These are phyloP conservation scores for Gossypium lobatum DNA, from an alignment of 441 rosid species.

Conservation along the genomic window DNA sequence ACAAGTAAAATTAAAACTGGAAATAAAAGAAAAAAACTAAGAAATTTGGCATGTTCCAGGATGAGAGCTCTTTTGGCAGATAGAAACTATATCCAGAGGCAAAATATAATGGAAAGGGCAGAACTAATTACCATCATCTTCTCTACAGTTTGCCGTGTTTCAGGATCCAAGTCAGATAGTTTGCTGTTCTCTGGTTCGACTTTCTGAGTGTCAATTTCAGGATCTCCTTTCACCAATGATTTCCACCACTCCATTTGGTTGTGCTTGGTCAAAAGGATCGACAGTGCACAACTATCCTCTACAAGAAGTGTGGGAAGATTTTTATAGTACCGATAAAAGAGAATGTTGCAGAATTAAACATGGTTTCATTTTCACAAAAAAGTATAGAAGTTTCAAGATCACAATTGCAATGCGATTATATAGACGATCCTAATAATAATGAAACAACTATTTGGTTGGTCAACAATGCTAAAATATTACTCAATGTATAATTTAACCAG, in stretches of 20 bases:
- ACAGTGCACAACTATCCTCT: slow-evolving; percentile 83
- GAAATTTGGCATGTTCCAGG: neutral
- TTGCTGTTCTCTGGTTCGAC: slow-evolving; percentile 96
- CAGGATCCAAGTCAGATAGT: slow-evolving; percentile 81
- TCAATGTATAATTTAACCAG: neutral
- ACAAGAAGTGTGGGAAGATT: slow-evolving; percentile 14
- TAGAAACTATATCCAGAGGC: neutral
- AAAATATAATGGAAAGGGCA: neutral
- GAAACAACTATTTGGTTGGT: neutral
- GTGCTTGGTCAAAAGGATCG: slow-evolving; percentile 81
- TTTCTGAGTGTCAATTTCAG: slow-evolving; percentile 90
- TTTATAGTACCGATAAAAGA: neutral
- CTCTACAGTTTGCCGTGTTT: slow-evolving; percentile 84
- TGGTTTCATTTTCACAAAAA: neutral
- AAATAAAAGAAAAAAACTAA: neutral
- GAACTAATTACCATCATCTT: slow-evolving; percentile 77
- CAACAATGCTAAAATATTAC: neutral
- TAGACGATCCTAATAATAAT: neutral
- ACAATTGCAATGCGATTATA: neutral
- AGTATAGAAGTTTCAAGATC: neutral
- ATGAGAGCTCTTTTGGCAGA: neutral
- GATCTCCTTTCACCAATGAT: slow-evolving; percentile 75
- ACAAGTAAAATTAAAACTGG: neutral
- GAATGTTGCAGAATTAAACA: neutral
- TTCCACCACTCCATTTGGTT: slow-evolving; percentile 99